Evolutionary conservation across 1,284 basidiomycete genomes (phyloP).

Genomic region (Singerocomus inundabilis): DNA sequence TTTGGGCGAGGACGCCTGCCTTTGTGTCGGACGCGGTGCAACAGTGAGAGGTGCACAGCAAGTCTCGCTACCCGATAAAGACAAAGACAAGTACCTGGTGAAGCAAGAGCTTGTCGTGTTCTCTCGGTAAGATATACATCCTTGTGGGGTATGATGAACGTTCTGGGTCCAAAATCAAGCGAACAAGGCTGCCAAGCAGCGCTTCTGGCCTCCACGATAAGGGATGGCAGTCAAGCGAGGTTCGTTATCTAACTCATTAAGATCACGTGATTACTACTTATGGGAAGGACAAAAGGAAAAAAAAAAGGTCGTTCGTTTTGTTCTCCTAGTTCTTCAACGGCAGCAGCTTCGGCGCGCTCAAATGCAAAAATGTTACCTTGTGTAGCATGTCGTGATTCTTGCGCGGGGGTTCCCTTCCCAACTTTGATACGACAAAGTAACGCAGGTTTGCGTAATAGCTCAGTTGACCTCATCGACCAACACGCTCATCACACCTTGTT

Average conservation of each 20-base stretch:
- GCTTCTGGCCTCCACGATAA: constrained; percentile 10
- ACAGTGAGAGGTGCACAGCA: background rate
- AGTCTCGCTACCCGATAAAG: background rate
- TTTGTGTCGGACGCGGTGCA: constrained; percentile 31
- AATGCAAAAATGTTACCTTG: background rate
- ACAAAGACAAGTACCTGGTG: constrained; percentile 42
- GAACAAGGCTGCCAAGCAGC: background rate
- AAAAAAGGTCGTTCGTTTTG: background rate
- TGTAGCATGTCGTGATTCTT: background rate
- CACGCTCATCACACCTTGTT: too few species aligned
- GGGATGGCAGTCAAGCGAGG: constrained; percentile 3
- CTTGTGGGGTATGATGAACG: background rate
- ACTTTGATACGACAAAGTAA: constrained; percentile 10
- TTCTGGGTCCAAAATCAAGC: too few species aligned
- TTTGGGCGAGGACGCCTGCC: constrained; percentile 88
- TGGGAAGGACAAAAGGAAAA: constrained; percentile 2
- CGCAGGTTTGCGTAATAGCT: constrained; percentile 9
- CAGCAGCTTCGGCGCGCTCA: constrained; percentile 1
- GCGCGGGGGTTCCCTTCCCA: constrained; percentile 2
- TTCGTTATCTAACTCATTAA: background rate
- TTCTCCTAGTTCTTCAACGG: constrained; percentile 4
- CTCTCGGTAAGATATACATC: constrained; percentile 52
- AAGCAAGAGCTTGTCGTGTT: constrained; percentile 51
- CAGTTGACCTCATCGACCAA: background rate
- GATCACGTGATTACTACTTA: constrained; percentile 20